Base-by-base conservation (phyloP, 164 flowering plant species). In the Umbellularia californica region DNA sequence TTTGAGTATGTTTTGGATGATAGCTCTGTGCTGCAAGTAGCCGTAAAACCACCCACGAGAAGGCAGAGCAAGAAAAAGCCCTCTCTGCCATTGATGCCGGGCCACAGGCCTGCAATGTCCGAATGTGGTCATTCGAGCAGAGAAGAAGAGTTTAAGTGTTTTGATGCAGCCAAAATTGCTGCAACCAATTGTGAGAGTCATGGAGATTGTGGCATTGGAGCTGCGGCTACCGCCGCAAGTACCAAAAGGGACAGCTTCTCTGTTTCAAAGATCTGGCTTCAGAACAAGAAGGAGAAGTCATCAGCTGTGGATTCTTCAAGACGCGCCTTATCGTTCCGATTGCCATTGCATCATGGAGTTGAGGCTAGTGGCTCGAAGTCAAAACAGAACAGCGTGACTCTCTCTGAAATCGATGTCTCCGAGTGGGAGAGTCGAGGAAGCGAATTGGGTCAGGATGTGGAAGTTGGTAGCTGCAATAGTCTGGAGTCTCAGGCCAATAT, bases 1-100 rank as follows among this genome's bases (percentile, higher is more conserved):
- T 90, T 87, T 76, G 94, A 86, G 69, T 93, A 95, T 84, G 92
- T 92, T 13, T 79, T 95, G 90, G 97, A 92, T 77, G 96, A 91
- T 65, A 81, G 64, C 50, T 79, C 92, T 52, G 79, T 81, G 2
- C 76, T 95, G 77, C 88, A 88, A 76, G 97, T 95, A 0, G 84
- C 96, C 6, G 88, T 95, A 13, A 79, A 83, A 72, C 82, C 92
- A 1, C 76, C 86, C 1, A 9, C 72, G 30, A 83, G 83, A 79
- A 88, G 87, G 74, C 85, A 77, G 33, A 75, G 72, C 35, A 78
- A 27, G 47, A 90, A 84, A 80, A 92, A 87, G 88, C 80, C 77
- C 25, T 15, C 80, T 20, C 58, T 89, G 85, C 90, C 90, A 58
- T 74, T 86, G 50, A 81, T 78, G 1, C 88, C 88, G 0, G 89